Evolutionary conservation across 2,329 filamentous ascomycete genomes (phyloP).

Genomic region (Alternaria dauci): DNA sequence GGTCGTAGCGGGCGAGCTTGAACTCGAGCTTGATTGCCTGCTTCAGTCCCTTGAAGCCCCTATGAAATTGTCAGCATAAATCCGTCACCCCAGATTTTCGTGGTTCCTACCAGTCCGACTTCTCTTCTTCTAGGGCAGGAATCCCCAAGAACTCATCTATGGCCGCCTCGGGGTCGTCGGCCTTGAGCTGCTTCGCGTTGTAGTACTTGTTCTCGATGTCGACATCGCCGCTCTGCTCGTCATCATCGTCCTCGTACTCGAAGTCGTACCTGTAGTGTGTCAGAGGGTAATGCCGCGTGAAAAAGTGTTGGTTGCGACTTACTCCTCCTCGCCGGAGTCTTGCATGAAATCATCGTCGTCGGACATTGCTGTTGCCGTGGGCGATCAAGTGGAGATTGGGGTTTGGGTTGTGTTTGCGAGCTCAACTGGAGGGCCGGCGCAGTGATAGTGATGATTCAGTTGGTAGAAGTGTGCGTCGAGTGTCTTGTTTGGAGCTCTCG

Average conservation of each 20-base stretch:
- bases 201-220: conserved; percentile 99
- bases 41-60: conserved; percentile 95
- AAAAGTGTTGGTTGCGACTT: conserved; percentile 36
- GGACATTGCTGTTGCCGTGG: conserved; percentile 67
- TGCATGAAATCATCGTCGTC: conserved; percentile 94
- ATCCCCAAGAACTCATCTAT: conserved; percentile 93
- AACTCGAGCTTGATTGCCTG: conserved; percentile 98
- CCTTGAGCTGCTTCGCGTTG: conserved; percentile 97
- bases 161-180: conserved; percentile 83
- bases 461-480: background rate
- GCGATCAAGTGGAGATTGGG: background rate
- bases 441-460: background rate
- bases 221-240: conserved; percentile 86
- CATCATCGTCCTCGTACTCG: conserved; percentile 94
- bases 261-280: conserved; percentile 79
- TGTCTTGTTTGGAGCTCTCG: conserved; percentile 12
- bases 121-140: conserved; percentile 83
- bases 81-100: conserved; percentile 1
- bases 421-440: background rate
- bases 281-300: conserved; percentile 19
- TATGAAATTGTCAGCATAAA: conserved; percentile 39
- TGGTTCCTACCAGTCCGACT: conserved; percentile 80
- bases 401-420: background rate
- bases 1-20: conserved; percentile 84
- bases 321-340: conserved; percentile 88